Conservation (phyloP, 352 stramenopile genomes). For the Aphanomyces cochlioides region DNA sequence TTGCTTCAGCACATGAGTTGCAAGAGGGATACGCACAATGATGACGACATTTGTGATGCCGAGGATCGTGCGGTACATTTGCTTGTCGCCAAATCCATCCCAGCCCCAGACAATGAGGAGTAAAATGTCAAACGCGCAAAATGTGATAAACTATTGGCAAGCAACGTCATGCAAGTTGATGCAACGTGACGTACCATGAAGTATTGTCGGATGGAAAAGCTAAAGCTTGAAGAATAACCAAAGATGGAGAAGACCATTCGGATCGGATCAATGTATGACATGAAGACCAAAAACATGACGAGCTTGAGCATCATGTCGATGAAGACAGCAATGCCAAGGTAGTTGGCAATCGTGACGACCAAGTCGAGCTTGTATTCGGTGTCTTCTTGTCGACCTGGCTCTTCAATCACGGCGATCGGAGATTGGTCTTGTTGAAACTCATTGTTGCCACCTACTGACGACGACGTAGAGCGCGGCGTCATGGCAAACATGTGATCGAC, state of each 20-base stretch:
- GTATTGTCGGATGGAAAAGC: conserved; percentile 25
- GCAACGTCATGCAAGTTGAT: background rate
- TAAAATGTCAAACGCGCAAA: conserved; percentile 26
- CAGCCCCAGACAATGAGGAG: conserved; percentile 24
- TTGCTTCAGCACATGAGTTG: background rate
- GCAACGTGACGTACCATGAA: conserved; percentile 17
- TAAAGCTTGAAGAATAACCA: conserved; percentile 28
- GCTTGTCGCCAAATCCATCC: conserved; percentile 21
- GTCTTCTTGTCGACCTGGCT: background rate
- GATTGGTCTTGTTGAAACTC: conserved; percentile 25
- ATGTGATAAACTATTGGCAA: conserved; percentile 19
- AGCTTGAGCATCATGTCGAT: conserved; percentile 32
- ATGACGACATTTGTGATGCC: conserved; percentile 10
- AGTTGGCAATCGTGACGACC: conserved; percentile 15
- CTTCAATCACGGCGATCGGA: conserved; percentile 29
- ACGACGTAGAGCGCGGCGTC: conserved; percentile 22
- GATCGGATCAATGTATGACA: conserved; percentile 28
- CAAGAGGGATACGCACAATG: conserved; percentile 4
- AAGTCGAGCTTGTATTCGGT: conserved; percentile 15
- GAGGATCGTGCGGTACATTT: conserved; percentile 21
- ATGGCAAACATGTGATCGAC: conserved; percentile 32
- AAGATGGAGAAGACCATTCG: conserved; percentile 30
- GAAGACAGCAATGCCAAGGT: conserved; percentile 22
- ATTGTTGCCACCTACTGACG: background rate
- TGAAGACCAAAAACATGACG: conserved; percentile 31